Percentiles rank a stretch among this genome's conserved stretches.
These are phyloP conservation scores for Aureobasidium sp. DNA, from an alignment of 2,329 filamentous ascomycete genomes.

Conservation along the genomic window DNA sequence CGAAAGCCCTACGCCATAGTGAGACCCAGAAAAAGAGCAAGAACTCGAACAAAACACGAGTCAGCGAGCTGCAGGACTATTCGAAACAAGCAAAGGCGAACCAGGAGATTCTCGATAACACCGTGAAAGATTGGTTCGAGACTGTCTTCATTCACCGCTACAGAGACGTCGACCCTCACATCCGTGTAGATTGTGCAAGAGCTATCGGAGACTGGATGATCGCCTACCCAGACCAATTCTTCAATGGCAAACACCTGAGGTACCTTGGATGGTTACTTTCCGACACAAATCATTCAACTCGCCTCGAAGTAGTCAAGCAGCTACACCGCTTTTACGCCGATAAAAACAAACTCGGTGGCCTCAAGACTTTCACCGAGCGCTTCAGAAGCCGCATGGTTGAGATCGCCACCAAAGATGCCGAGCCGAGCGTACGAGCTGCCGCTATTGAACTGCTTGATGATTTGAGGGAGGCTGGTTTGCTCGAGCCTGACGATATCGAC, in stretches of 20 bases:
- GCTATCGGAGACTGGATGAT: slow-evolving; percentile 85
- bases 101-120: slow-evolving; percentile 59
- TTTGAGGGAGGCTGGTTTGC: slow-evolving; percentile 71
- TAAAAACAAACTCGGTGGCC: slow-evolving; percentile 63
- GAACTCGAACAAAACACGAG: slow-evolving; percentile 67
- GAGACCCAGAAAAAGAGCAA: slow-evolving; percentile 68
- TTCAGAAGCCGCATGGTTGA: slow-evolving; percentile 84
- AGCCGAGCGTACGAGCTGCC: slow-evolving; percentile 68
- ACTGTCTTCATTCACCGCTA: slow-evolving; percentile 93
- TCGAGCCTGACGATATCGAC: slow-evolving; percentile 89
- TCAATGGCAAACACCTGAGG: slow-evolving; percentile 81
- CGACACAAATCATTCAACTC: slow-evolving; percentile 63
- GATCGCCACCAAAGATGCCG: slow-evolving; percentile 81
- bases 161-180: slow-evolving; percentile 82
- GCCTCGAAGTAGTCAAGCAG: slow-evolving; percentile 81
- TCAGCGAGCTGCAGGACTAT: slow-evolving; percentile 63
- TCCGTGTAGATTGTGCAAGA: slow-evolving; percentile 79
- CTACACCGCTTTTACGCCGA: slow-evolving; percentile 71
- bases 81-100: slow-evolving; percentile 62
- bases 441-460: slow-evolving; percentile 76
- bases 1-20: slow-evolving; percentile 68
- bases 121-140: slow-evolving; percentile 81
- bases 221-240: slow-evolving; percentile 75
- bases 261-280: slow-evolving; percentile 96
- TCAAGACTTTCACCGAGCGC: slow-evolving; percentile 87